phyloP scores from a whole-genome alignment of 2,329 filamentous ascomycete species.

The Colletotrichum tanaceti region DNA sequence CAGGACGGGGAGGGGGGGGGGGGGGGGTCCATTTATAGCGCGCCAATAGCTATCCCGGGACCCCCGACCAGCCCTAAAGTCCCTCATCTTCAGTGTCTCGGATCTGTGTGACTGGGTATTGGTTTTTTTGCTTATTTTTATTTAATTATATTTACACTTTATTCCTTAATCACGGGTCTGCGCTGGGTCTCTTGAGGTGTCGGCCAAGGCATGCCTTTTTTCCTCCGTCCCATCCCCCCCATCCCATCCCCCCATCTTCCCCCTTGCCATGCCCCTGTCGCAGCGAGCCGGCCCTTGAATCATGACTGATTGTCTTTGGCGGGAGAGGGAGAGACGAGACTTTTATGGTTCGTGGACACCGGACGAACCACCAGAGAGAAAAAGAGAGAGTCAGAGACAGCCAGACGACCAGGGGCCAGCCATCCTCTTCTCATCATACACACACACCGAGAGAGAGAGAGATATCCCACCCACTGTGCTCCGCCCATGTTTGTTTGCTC shows the following conservation, averaged over 20 bases:
- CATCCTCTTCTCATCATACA: conserved; percentile 5
- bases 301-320: conserved; percentile 7
- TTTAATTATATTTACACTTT: too few relatives aligned
- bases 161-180: neutral
- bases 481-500: too few relatives aligned
- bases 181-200: neutral
- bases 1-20: too few relatives aligned
- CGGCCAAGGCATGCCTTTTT: neutral
- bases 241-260: too few relatives aligned
- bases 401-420: conserved; percentile 22
- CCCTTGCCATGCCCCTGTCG: neutral
- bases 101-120: neutral
- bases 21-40: conserved; percentile 30
- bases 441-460: neutral
- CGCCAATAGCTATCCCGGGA: conserved; percentile 5
- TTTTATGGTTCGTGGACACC: conserved; percentile 1
- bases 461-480: conserved; percentile 9
- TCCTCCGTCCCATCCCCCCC: neutral
- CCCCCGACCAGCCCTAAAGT: conserved; percentile 21
- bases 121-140: too few relatives aligned
- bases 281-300: neutral
- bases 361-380: conserved; percentile 22
- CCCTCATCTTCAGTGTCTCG: neutral
- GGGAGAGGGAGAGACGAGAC: neutral
- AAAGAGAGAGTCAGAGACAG: too few relatives aligned